Percentiles rank a stretch among this genome's conserved stretches.
phyloP scores from a whole-genome alignment of 2,329 filamentous ascomycete species.

The Fusarium mangiferae region DNA sequence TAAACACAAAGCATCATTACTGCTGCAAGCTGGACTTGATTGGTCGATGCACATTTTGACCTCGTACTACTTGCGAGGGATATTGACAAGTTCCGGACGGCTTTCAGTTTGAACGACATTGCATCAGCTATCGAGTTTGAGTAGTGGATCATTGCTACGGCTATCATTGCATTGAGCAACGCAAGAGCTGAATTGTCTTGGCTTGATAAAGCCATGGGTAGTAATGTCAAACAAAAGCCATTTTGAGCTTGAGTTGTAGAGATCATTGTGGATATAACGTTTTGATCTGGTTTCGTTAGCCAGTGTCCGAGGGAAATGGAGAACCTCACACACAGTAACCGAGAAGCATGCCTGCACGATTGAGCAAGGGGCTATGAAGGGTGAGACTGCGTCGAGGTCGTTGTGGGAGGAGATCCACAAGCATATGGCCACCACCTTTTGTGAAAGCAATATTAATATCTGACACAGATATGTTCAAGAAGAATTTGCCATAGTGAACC shows the following conservation, averaged over 20 bases:
- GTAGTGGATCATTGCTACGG: background rate
- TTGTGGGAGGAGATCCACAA: background rate
- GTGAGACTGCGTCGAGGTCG: background rate
- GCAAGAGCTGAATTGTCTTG: background rate
- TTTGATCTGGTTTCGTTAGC: background rate
- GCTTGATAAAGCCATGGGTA: background rate
- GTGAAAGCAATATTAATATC: background rate
- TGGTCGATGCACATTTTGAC: background rate
- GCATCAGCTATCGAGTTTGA: background rate
- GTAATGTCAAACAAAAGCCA: background rate
- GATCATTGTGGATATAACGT: background rate
- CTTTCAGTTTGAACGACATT: background rate
- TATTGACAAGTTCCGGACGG: background rate
- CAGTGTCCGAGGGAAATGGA: no score
- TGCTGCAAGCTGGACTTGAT: background rate
- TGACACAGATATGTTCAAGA: background rate
- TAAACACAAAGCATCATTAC: slow-evolving; percentile 6
- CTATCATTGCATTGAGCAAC: background rate
- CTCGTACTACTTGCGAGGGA: background rate
- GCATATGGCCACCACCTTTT: fast-evolving
- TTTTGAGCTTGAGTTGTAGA: background rate
- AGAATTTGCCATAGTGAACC: background rate
- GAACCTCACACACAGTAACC: background rate
- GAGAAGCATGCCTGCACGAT: background rate
- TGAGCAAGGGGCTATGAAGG: background rate